A percentile compares a stretch with the other conserved stretches of the same genome.
phyloP scores from a whole-genome alignment of 2,329 filamentous ascomycete species.

The Alternaria conjuncta region DNA sequence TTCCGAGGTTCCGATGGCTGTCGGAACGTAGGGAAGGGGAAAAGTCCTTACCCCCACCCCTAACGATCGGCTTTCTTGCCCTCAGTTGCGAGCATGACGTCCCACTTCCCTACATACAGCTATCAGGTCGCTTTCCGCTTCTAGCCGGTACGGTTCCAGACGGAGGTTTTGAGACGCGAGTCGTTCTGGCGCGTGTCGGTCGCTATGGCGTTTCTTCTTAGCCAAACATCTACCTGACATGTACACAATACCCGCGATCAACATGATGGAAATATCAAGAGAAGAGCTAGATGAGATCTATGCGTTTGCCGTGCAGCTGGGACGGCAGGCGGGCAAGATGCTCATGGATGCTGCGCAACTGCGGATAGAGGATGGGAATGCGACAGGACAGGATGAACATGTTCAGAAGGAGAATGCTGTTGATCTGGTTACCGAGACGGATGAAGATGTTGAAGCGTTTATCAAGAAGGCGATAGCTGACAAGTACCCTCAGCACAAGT shows the following conservation, averaged over 20 bases:
- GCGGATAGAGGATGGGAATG: conserved; percentile 55
- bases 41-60: conserved; percentile 14
- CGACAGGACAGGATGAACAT: conserved; percentile 43
- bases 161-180: background rate
- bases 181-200: background rate
- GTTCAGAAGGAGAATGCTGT: conserved; percentile 77
- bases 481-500: conserved; percentile 72
- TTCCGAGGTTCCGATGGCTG: conserved; percentile 9
- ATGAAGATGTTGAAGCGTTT: conserved; percentile 76
- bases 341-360: conserved; percentile 69
- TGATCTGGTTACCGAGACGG: conserved; percentile 78
- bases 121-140: background rate
- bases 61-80: conserved; percentile 1
- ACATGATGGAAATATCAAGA: conserved; percentile 34
- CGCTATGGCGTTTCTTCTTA: background rate
- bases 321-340: conserved; percentile 71
- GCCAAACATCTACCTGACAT: background rate
- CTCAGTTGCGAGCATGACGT: background rate
- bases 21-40: conserved; percentile 10
- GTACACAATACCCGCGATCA: conserved; percentile 1
- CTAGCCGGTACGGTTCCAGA: conserved; percentile 11
- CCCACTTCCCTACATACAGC: background rate
- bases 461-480: conserved; percentile 65
- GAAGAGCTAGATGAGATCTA: conserved; percentile 70
- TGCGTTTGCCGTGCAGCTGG: conserved; percentile 72